phyloP scores from a whole-genome alignment of 2,329 filamentous ascomycete species.

The Cyanodermella asteris region DNA sequence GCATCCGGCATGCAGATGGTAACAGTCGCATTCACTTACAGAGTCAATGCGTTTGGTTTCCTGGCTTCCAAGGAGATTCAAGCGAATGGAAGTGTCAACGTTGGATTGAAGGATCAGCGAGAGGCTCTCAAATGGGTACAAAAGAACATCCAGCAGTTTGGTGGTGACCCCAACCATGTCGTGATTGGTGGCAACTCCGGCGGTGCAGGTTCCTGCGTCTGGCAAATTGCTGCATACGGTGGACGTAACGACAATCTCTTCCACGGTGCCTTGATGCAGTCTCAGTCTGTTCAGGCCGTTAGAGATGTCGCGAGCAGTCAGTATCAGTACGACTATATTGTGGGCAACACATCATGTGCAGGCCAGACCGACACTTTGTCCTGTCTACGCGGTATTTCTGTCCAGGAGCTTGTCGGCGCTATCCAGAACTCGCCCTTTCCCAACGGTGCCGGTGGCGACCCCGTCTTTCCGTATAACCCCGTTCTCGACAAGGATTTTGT shows the following conservation, averaged over 20 bases:
- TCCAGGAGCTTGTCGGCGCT: no score
- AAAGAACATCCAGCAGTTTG: constrained; percentile 43
- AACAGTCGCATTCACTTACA: constrained; percentile 54
- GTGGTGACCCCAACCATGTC: constrained; percentile 45
- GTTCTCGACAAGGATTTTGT: constrained; percentile 29
- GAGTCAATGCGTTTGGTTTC: constrained; percentile 50
- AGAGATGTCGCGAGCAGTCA: constrained; percentile 27
- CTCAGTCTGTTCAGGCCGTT: constrained; percentile 28
- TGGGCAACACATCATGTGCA: constrained; percentile 26
- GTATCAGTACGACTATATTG: constrained; percentile 29
- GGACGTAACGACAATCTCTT: constrained; percentile 27
- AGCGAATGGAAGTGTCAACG: constrained; percentile 34
- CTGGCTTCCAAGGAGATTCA: constrained; percentile 35
- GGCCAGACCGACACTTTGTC: constrained; percentile 19
- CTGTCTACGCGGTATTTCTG: constrained; percentile 28
- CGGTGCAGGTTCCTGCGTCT: constrained; percentile 41
- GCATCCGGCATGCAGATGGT: constrained; percentile 40
- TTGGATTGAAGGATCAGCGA: constrained; percentile 47
- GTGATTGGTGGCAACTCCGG: constrained; percentile 47
- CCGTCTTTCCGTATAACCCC: constrained; percentile 30
- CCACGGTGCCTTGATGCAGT: constrained; percentile 26
- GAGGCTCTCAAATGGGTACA: constrained; percentile 50
- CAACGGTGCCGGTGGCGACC: constrained; percentile 17
- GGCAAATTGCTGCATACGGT: constrained; percentile 36
- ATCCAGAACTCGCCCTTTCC: no score